Base-by-base conservation (phyloP, 805 yeast species). In the Starmerella etchellsii region DNA sequence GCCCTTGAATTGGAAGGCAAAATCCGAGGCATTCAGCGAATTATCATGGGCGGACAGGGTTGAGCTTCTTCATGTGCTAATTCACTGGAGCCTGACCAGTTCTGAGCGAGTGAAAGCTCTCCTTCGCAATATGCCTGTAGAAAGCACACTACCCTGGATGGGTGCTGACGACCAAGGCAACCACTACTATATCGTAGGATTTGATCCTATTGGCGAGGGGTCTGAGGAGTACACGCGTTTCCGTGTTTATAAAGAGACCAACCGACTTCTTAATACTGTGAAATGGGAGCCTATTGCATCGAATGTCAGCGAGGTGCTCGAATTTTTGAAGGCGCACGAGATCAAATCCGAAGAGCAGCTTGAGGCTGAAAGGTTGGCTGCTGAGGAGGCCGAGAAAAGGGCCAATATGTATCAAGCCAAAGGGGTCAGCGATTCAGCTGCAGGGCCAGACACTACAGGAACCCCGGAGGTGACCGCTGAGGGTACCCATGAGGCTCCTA, bases 231-330 rank as follows among this genome's bases (percentile, higher is more conserved):
- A 54, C 22, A 56, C 64, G 8, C 53, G 54, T 29, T 60, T 61
- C 47, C 41, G 66, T 7, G 43, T 63, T 3, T 62, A 56, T 45
- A 38, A 51, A 6, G 57, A 59, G 43, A 48, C 61, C 4, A 56
- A 56, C 45, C 57, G 62, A 14, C 48, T 51, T 18, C 44, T 58
- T 30, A 37, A 52, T 13, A 41, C 47, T 6, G 62, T 58, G 15
- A 48, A 48, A 33, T 63, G 66, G 67, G 44, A 47, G 26, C 50
- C 62, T 2, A 55, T 63, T 6, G 65, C 65, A 8, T 41, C 54
- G 19, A 36, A 40, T 15, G 43, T 43, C 9, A 48, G 43, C 6
- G 61, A 58, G 39, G 44, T 60, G 6, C 38, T 43, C 26, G 34
- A 20, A 11, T 47, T 61, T 20, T 32, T 48, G n/a, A 26, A 37